A percentile compares a stretch with the other conserved stretches of the same genome.
phyloP scores from a whole-genome alignment of 345 rosid species.

The Aurinia saxatilis region DNA sequence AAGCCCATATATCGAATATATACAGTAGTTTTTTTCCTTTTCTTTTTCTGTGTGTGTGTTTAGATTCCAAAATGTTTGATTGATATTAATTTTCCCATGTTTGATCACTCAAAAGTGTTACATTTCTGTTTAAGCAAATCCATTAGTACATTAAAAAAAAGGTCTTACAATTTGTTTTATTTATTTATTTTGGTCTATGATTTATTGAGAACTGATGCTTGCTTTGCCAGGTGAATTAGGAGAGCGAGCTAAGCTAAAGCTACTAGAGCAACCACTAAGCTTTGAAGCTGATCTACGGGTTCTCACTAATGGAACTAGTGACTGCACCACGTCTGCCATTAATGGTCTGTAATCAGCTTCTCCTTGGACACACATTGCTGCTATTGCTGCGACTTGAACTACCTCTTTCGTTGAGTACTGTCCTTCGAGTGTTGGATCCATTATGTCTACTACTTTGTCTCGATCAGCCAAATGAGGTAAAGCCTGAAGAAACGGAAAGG shows the following conservation, averaged over 20 bases:
- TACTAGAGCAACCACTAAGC: constrained; percentile 43
- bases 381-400: constrained; percentile 88
- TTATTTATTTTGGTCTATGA: background rate
- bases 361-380: constrained; percentile 93
- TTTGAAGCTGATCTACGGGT: constrained; percentile 49
- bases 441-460: constrained; percentile 72
- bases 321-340: constrained; percentile 95
- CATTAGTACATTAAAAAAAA: background rate
- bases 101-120: constrained; percentile 8
- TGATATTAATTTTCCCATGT: background rate
- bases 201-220: constrained; percentile 23
- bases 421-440: constrained; percentile 81
- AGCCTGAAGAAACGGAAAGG: constrained; percentile 36
- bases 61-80: background rate
- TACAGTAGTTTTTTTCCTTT: background rate
- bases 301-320: constrained; percentile 71
- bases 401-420: constrained; percentile 81
- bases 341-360: constrained; percentile 88
- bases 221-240: constrained; percentile 35
- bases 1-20: background rate
- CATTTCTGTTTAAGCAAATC: background rate
- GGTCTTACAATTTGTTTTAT: background rate
- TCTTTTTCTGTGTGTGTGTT: background rate
- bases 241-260: constrained; percentile 43
- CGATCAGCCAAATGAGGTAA: constrained; percentile 68